Percentiles rank a stretch among this genome's conserved stretches.
phyloP scores from a whole-genome alignment of 345 rosid genomes.

The Nephelium lappaceum region DNA sequence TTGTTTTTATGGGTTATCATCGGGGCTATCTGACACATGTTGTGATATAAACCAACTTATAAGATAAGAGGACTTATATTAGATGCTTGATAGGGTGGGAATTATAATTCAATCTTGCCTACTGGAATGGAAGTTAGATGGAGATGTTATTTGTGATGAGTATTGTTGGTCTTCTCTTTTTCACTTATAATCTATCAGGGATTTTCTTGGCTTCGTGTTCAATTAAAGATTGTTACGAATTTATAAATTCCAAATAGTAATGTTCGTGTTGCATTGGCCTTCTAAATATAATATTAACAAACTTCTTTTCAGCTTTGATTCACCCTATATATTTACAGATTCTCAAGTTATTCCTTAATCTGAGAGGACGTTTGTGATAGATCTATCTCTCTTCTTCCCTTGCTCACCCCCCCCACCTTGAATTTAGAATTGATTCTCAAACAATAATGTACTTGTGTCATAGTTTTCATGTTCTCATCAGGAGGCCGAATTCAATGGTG shows the following conservation, averaged over 20 bases:
- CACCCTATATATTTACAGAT: neutral
- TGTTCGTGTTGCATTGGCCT: neutral
- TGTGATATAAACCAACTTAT: neutral
- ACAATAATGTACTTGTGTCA: no score
- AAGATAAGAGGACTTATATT: neutral
- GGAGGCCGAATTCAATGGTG: no score
- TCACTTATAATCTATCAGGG: neutral
- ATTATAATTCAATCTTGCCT: neutral
- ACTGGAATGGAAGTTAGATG: neutral
- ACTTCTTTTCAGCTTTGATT: neutral
- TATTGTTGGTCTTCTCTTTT: neutral
- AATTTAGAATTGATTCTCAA: no score
- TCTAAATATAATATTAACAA: neutral
- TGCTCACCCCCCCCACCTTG: no score
- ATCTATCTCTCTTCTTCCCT: no score
- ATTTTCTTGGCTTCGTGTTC: neutral
- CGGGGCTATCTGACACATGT: neutral
- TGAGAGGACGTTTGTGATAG: neutral
- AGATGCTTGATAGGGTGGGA: neutral
- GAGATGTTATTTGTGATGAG: neutral
- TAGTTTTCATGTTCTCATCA: no score
- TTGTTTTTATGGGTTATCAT: neutral
- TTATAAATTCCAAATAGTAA: neutral
- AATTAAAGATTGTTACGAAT: neutral
- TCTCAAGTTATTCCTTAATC: neutral